Conservation (phyloP, 768 basidiomycete genomes). For the Lanmaoa pseudosensibilis region DNA sequence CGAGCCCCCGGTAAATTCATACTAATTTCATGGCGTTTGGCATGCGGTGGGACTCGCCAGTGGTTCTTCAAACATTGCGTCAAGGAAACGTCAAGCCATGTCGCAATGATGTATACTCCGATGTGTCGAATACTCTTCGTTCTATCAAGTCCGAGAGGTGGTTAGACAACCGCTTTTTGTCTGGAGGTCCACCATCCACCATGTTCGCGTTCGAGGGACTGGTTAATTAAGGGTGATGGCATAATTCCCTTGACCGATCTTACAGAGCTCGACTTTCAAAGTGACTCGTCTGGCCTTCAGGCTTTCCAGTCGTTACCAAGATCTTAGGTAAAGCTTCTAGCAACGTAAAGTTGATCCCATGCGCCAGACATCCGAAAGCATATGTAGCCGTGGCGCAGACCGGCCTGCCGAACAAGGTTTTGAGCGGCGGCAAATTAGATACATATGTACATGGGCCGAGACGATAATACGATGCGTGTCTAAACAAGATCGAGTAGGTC, state of each 20-base stretch:
- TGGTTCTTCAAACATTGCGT: neutral
- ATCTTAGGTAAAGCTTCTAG: neutral
- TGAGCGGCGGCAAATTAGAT: too few species aligned
- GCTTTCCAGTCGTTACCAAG: neutral
- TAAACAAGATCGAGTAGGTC: too few species aligned
- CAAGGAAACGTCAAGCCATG: neutral
- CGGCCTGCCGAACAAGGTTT: too few species aligned
- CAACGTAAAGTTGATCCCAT: neutral
- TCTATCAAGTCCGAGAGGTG: slow-evolving; percentile 15
- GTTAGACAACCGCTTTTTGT: slow-evolving; percentile 21
- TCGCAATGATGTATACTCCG: neutral
- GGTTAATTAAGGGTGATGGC: neutral
- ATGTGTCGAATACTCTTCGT: slow-evolving; percentile 23
- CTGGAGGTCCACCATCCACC: neutral
- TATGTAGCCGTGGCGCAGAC: too few species aligned
- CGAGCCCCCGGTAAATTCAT: too few species aligned
- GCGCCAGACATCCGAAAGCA: slow-evolving; percentile 13
- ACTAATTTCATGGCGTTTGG: too few species aligned
- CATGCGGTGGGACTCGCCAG: too few species aligned
- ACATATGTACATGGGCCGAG: too few species aligned
- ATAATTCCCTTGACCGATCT: slow-evolving; percentile 1
- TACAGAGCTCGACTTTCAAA: neutral
- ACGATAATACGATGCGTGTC: too few species aligned
- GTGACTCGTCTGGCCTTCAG: neutral
- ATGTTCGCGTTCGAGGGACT: neutral